Evolutionary conservation across 129 eudicot genomes (phyloP).

Genomic region (Helianthus annuus): DNA sequence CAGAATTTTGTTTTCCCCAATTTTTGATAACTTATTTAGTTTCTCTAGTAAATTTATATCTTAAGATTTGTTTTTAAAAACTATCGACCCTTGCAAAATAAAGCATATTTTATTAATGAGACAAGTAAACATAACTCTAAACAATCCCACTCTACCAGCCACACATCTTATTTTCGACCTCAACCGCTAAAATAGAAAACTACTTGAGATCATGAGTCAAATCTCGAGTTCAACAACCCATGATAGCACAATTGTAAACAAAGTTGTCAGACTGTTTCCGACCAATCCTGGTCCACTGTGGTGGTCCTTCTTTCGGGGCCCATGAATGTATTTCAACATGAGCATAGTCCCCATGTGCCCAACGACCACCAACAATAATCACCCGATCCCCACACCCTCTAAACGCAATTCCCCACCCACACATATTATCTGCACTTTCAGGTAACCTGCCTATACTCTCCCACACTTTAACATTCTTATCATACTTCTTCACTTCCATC

Average conservation of each 20-base stretch:
- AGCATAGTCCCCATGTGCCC: constrained; percentile 28
- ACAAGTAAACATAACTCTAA: background rate
- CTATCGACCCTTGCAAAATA: background rate
- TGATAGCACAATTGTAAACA: constrained; percentile 45
- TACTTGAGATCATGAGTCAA: background rate
- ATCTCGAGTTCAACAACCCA: constrained; percentile 1
- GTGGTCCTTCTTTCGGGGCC: constrained; percentile 58
- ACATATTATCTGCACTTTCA: constrained; percentile 43
- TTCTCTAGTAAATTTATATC: no score
- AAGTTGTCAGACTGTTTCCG: constrained; percentile 45
- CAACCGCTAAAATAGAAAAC: background rate
- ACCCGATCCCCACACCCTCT: constrained; percentile 65
- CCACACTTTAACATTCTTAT: constrained; percentile 51
- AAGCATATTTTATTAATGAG: background rate
- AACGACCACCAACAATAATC: constrained; percentile 64
- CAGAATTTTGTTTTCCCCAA: no score
- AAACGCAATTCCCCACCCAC: constrained; percentile 80
- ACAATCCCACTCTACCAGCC: background rate
- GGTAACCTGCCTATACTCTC: constrained; percentile 56
- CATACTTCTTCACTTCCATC: constrained; percentile 58
- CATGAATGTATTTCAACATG: constrained; percentile 55
- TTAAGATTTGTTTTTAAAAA: background rate
- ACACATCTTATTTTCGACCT: background rate
- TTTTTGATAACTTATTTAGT: no score
- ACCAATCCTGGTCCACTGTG: constrained; percentile 53